Evolutionary conservation across 2,329 filamentous ascomycete species (phyloP).

Genomic region (Aspergillus novoparasiticus): DNA sequence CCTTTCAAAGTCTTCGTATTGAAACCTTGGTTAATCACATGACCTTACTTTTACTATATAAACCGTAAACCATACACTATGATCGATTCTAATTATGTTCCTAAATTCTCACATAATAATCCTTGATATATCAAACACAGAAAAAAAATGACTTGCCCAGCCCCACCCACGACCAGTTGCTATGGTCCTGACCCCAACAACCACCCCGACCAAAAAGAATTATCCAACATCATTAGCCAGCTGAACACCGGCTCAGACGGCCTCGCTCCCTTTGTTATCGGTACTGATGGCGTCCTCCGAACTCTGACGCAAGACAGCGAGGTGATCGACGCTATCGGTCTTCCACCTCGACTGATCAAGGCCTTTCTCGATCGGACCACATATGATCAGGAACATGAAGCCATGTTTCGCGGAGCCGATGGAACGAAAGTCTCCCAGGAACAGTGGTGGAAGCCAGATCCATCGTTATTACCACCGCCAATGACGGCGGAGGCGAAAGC

Average conservation of each 20-base stretch:
- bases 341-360: constrained; percentile 11
- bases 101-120: neutral
- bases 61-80: neutral
- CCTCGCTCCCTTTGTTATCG: neutral
- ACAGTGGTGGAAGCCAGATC: constrained; percentile 15
- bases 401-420: constrained; percentile 11
- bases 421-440: constrained; percentile 13
- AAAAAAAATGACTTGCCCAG: neutral
- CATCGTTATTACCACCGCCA: constrained; percentile 8
- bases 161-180: neutral
- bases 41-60: neutral
- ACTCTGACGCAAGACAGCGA: constrained; percentile 7
- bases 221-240: constrained; percentile 4
- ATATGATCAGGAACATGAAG: constrained; percentile 8
- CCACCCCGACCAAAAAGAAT: constrained; percentile 15
- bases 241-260: neutral
- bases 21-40: no score
- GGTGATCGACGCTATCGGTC: constrained; percentile 13
- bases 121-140: neutral
- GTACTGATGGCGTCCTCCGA: constrained; percentile 11
- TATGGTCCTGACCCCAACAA: constrained; percentile 13
- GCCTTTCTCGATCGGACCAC: constrained; percentile 11
- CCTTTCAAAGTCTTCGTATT: no score
- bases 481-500: constrained; percentile 6
- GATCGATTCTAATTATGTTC: neutral